Evolutionary conservation across 768 basidiomycete species (phyloP).

Genomic region (Omphalotus guepiniiformis): DNA sequence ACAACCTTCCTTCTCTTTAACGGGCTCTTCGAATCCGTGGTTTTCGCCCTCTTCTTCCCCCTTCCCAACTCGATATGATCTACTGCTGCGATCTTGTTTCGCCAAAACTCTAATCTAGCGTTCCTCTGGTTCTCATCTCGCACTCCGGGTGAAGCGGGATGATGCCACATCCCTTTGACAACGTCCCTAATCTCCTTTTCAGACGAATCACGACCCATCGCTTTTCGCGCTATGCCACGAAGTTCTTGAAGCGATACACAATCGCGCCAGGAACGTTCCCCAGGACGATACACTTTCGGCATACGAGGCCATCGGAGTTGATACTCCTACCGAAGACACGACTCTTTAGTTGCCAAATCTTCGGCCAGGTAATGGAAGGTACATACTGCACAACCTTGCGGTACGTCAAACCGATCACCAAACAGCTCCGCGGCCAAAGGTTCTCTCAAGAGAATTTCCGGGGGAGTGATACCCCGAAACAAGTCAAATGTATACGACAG

Average conservation of each 20-base stretch:
- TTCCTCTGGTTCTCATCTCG: background rate
- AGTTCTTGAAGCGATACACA: constrained; percentile 45
- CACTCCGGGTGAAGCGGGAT: background rate
- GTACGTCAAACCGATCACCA: constrained; percentile 81
- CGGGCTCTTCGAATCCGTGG: no score
- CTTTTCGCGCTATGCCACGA: constrained; percentile 50
- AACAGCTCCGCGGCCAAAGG: constrained; percentile 72
- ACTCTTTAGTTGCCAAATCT: background rate
- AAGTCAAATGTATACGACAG: constrained; percentile 57
- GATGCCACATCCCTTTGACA: background rate
- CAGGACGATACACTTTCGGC: constrained; percentile 56
- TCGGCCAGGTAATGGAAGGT: background rate
- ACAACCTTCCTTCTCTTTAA: background rate
- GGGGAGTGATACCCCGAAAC: constrained; percentile 42
- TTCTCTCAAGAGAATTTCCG: constrained; percentile 50
- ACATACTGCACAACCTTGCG: constrained; percentile 51
- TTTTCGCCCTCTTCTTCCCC: background rate
- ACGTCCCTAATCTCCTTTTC: constrained; percentile 50
- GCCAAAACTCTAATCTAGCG: background rate
- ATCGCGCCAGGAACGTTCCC: constrained; percentile 65
- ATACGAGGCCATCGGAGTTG: constrained; percentile 83
- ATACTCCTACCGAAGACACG: constrained; percentile 51
- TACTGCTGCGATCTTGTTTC: background rate
- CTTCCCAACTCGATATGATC: background rate
- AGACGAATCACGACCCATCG: constrained; percentile 47